Evolutionary conservation across 2,329 filamentous ascomycete species (phyloP), one percentile per base, ranked within the genome.

Genomic region (Zelopaecilomyces penicillatus): DNA sequence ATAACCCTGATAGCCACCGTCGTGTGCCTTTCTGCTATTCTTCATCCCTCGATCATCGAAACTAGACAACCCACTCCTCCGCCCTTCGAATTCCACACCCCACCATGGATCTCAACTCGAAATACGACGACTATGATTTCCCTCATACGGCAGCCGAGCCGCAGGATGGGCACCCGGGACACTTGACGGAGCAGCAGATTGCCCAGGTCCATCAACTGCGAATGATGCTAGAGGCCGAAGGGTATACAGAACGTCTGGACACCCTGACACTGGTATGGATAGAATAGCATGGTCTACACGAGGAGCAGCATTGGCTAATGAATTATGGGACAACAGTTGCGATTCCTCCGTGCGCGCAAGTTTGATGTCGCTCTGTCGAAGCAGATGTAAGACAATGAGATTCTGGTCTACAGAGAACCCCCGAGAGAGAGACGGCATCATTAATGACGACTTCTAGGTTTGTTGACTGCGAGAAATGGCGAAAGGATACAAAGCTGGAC

Each of bases 51-150:
- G 19, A 19, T 19, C 19, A 19, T 19, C 19, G 19, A 19, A 19
- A 19, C 19, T 19, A 19, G 19, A 19, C 19, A 19, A 19, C 19
- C 19, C 19, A 19, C 19, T 19, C 19, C 19, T 19, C 19, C 19
- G 19, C 19, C 19, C 19, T 19, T 26, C 34, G 43, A 41, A 27
- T 45, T 47, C 48, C 46, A 52, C 59, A 65, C 62, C 59, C 19
- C 19, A 19, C 19, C 59, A 70, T 80, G 69, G 70, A 79, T 64
- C 64, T 88, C 58, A 83, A 95, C 68, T 76, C 87, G 65, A 96
- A 95, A 72, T 95, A 97, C 75, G 93, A 97, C 71, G 67, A 94
- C 73, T 97, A 93, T 69, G 90, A 96, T 68, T 97, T 80, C 73
- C 93, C 93, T 52, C 87, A 83, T 53, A 84, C 78, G 51, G 80